Conservation (phyloP, 805 yeast genomes). For the Saturnispora galanensis region DNA sequence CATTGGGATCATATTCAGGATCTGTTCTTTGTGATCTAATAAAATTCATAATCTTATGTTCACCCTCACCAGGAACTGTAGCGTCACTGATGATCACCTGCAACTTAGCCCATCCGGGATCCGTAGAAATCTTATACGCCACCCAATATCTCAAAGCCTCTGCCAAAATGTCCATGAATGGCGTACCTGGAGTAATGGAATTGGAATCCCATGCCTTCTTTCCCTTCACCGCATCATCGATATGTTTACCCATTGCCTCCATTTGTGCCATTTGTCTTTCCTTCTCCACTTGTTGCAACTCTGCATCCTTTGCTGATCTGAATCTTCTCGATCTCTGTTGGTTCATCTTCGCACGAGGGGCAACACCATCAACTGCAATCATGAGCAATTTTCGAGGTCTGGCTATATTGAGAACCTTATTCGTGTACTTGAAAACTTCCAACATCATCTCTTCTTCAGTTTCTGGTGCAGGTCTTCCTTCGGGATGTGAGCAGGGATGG, state of each 20-base stretch:
- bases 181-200: conserved; percentile 98
- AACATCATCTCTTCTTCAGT: conserved; percentile 95
- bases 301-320: conserved; percentile 84
- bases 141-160: conserved; percentile 82
- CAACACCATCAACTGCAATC: conserved; percentile 98
- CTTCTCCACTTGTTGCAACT: conserved; percentile 62
- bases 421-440: conserved; percentile 87
- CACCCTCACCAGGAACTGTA: conserved; percentile 99
- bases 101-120: conserved; percentile 87
- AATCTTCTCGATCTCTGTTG: conserved; percentile 93
- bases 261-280: conserved; percentile 49
- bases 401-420: conserved; percentile 85
- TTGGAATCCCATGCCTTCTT: conserved; percentile 90
- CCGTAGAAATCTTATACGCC: conserved; percentile 74
- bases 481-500: conserved; percentile 98
- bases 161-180: conserved; percentile 90
- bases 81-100: conserved; percentile 93
- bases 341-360: conserved; percentile 97
- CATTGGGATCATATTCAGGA: conserved; percentile 83
- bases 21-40: conserved; percentile 83
- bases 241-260: conserved; percentile 57
- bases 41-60: conserved; percentile 95
- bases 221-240: conserved; percentile 65
- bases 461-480: conserved; percentile 89
- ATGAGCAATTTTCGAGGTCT: conserved; percentile 85